Percentiles rank a stretch among this genome's conserved stretches.
phyloP scores from a whole-genome alignment of 73 alveolate genomes.

The Tetrahymena borealis region DNA sequence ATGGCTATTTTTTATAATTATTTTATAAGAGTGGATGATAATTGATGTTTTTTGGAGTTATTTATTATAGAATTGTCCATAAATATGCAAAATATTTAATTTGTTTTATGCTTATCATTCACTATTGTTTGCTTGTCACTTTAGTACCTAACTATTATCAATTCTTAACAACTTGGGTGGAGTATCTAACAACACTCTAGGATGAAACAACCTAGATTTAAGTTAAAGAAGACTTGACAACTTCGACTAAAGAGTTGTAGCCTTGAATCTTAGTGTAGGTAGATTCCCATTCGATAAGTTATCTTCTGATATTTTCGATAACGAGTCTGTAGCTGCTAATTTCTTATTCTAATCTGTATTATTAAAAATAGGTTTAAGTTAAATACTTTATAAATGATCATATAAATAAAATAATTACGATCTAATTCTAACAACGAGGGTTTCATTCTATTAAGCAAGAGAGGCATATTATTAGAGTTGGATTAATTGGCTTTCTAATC shows the following conservation, averaged over 20 bases:
- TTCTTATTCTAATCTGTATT: neutral
- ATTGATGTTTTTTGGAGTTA: too few relatives aligned
- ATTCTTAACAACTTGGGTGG: neutral
- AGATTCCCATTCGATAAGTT: neutral
- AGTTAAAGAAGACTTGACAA: neutral
- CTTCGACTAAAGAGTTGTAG: neutral
- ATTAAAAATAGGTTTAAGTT: neutral
- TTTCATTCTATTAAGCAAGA: neutral
- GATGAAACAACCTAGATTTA: neutral
- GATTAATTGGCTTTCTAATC: neutral
- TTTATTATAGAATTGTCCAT: too few relatives aligned
- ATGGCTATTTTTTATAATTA: too few relatives aligned
- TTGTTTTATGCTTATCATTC: neutral
- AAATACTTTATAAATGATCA: neutral
- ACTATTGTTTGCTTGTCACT: neutral
- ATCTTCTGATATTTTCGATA: neutral
- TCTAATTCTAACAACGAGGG: neutral
- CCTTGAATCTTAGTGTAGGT: neutral
- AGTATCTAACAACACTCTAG: neutral
- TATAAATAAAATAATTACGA: neutral
- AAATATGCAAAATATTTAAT: too few relatives aligned
- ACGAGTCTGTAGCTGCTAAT: neutral
- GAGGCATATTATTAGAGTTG: neutral
- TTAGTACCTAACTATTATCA: neutral
- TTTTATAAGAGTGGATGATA: too few relatives aligned